Conservation (phyloP, 805 yeast genomes). For the Nakazawaea ernobii region DNA sequence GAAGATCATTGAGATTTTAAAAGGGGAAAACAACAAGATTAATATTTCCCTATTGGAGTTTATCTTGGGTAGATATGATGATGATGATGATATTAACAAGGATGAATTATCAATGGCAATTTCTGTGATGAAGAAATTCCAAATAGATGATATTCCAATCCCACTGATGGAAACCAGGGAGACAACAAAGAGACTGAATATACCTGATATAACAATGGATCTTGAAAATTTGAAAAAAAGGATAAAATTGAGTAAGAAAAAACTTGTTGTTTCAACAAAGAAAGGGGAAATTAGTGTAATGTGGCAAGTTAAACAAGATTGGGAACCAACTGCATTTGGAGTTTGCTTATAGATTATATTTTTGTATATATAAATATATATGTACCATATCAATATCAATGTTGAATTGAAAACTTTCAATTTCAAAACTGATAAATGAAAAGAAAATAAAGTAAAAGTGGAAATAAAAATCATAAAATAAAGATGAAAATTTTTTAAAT, state of each 20-base stretch:
- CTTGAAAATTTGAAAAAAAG: slow-evolving; percentile 23
- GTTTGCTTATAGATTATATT: slow-evolving; percentile 11
- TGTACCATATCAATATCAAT: neutral
- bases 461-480: neutral
- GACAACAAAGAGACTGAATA: slow-evolving; percentile 5
- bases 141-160: slow-evolving; percentile 16
- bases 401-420: slow-evolving; percentile 1
- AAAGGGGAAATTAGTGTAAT: slow-evolving; percentile 7
- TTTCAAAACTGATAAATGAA: neutral
- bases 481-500: slow-evolving; percentile 23
- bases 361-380: too few relatives aligned
- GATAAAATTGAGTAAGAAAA: slow-evolving; percentile 12
- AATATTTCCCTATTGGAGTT: slow-evolving; percentile 7
- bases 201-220: slow-evolving; percentile 17
- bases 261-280: slow-evolving; percentile 7
- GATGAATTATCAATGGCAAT: neutral
- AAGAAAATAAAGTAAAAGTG: neutral
- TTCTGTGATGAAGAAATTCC: slow-evolving; percentile 7
- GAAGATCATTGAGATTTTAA: slow-evolving; percentile 10
- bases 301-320: slow-evolving; percentile 30
- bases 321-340: slow-evolving; percentile 58
- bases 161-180: neutral
- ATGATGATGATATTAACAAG: neutral
- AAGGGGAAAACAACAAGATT: slow-evolving; percentile 4
- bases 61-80: neutral